These are phyloP conservation scores for Fusarium poae DNA, from an alignment of 2,329 filamentous ascomycete species.

Conservation along the genomic window DNA sequence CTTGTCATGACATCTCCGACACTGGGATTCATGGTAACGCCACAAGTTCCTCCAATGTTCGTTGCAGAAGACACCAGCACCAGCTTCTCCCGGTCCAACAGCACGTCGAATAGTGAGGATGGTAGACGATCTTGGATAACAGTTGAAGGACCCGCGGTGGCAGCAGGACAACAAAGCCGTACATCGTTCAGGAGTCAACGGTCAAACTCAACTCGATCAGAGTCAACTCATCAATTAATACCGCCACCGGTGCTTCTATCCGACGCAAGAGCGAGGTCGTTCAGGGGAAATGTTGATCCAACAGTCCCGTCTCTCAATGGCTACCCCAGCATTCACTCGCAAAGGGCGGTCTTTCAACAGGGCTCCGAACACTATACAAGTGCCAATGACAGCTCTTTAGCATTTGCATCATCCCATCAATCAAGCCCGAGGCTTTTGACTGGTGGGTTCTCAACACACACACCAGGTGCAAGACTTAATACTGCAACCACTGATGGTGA, in stretches of 20 bases:
- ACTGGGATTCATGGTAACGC: conserved; percentile 40
- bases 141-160: conserved; percentile 48
- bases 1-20: conserved; percentile 49
- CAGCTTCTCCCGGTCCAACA: conserved; percentile 38
- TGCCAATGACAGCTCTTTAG: conserved; percentile 53
- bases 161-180: conserved; percentile 45
- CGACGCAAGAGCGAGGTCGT: conserved; percentile 45
- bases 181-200: conserved; percentile 44
- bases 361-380: conserved; percentile 49
- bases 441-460: conserved; percentile 24
- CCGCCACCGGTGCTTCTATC: conserved; percentile 49
- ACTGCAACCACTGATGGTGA: conserved; percentile 3
- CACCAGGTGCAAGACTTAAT: conserved; percentile 9
- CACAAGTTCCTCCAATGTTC: conserved; percentile 45
- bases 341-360: conserved; percentile 37
- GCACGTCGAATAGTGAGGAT: conserved; percentile 43
- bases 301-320: conserved; percentile 50
- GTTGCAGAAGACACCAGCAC: conserved; percentile 45
- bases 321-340: conserved; percentile 42
- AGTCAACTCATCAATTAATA: conserved; percentile 52
- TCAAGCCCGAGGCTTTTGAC: conserved; percentile 46
- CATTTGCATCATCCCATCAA: conserved; percentile 49
- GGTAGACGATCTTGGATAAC: conserved; percentile 55
- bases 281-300: conserved; percentile 49
- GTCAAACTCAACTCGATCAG: conserved; percentile 49